Base-by-base conservation (phyloP, 176 grass and related monocot species). In the Thalia dealbata region DNA sequence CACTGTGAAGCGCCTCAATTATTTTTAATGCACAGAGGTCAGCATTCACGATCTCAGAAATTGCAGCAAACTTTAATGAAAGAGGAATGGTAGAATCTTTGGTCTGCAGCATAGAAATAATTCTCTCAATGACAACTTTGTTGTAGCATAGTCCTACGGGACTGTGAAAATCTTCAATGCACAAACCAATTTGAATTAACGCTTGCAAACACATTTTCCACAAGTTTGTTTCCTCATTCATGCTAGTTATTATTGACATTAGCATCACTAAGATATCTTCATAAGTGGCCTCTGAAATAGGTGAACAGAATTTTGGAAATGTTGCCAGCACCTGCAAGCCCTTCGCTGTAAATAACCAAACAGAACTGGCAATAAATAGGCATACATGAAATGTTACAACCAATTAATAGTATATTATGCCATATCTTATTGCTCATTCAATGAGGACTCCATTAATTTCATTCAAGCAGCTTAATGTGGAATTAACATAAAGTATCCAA, bases 281-380 rank as follows among this genome's bases (percentile, higher is more conserved):
- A 85, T 78, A 92, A 80, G 61, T 78, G 75, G 75, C 75, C 59
- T 81, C 76, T 14, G 79, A 67, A 70, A 88, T 72, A 80, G 85
- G 84, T 50, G 82, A 88, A 69, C 73, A 90, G 41, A 69, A 69
- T 81, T 77, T 76, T 6, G 89, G 82, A 79, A 97, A 84, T 82
- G 89, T 97, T 84, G 87, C 82, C 75, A 97, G 86, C 67, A 81
- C 75, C 78, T 79, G 69, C 75, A 97, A 84, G 79, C 84, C 86
- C 61, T 90, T 92, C 50, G 81, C 93, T 92, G 81, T 58, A 82
- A 82, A 38, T 38, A 60, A 55, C 41, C 27, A 46, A 61, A 61
- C 16, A 72, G 13, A 72, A 54, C 50, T 44, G 51, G 29, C 13
- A 48, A 72, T 32, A 3, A 19, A 69, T 72, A 9, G 25, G 25